phyloP scores from a whole-genome alignment of 2,329 filamentous ascomycete species.

The Diaporthe humulicola region DNA sequence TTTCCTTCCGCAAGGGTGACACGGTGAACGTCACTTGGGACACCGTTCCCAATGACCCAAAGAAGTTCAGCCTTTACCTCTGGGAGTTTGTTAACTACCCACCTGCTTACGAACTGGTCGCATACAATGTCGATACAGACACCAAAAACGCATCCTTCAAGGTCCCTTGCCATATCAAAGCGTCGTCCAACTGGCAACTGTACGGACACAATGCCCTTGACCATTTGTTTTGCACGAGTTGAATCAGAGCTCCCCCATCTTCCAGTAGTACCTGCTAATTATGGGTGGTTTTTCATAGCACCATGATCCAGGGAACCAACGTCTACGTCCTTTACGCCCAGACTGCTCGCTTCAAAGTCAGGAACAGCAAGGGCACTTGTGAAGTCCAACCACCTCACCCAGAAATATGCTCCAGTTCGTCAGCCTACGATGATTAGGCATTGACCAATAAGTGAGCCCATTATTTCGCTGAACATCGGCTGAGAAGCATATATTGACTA shows the following conservation, averaged over 20 bases:
- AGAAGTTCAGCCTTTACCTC: constrained; percentile 36
- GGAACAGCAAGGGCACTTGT: background rate
- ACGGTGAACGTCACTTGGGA: constrained; percentile 31
- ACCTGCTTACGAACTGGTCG: constrained; percentile 36
- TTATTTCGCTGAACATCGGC: too few relatives aligned
- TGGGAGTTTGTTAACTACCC: constrained; percentile 38
- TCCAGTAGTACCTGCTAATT: background rate
- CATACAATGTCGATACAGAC: constrained; percentile 30
- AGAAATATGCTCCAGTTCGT: background rate
- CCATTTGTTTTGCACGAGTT: background rate
- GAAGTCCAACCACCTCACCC: background rate
- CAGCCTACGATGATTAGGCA: background rate
- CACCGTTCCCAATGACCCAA: constrained; percentile 30
- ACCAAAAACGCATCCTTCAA: constrained; percentile 1
- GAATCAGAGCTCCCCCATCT: too few relatives aligned
- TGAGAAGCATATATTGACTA: background rate
- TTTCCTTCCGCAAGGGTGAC: constrained; percentile 7
- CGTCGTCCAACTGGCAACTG: constrained; percentile 33
- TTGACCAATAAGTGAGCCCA: background rate
- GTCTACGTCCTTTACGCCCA: constrained; percentile 40
- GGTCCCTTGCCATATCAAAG: constrained; percentile 33
- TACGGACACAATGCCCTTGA: background rate
- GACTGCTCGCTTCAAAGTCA: constrained; percentile 33
- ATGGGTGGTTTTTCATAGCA: background rate
- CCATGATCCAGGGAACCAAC: constrained; percentile 37